Conservation (phyloP, 2,329 filamentous ascomycete genomes). For the Stachybotrys echinatus region DNA sequence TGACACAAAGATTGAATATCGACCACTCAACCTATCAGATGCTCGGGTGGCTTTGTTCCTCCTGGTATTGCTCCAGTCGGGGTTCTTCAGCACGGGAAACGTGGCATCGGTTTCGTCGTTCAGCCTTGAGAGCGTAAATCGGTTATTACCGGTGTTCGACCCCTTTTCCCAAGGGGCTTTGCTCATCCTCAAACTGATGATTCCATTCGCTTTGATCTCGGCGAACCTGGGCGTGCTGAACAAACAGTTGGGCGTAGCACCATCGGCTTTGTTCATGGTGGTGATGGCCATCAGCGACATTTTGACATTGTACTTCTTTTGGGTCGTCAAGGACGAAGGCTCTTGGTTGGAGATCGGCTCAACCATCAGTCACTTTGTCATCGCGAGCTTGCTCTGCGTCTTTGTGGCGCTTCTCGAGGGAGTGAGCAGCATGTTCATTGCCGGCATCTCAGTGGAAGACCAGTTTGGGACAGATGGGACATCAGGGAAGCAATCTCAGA, state of each 20-base stretch:
- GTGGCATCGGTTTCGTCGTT: constrained; percentile 92
- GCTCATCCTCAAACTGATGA: constrained; percentile 81
- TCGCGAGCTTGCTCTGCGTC: constrained; percentile 82
- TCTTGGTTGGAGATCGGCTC: constrained; percentile 97
- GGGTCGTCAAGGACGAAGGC: constrained; percentile 92
- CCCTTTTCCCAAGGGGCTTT: constrained; percentile 88
- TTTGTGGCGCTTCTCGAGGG: constrained; percentile 88
- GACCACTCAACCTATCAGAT: constrained; percentile 75
- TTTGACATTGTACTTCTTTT: constrained; percentile 94
- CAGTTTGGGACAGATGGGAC: background rate
- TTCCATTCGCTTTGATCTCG: constrained; percentile 88
- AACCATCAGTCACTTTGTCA: constrained; percentile 92
- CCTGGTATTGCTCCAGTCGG: constrained; percentile 88
- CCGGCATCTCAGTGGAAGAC: constrained; percentile 65
- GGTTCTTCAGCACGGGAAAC: constrained; percentile 96
- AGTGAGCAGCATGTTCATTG: constrained; percentile 76
- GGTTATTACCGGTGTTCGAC: constrained; percentile 87
- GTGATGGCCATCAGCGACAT: constrained; percentile 90
- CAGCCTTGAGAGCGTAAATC: constrained; percentile 81
- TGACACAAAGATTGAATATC: constrained; percentile 30
- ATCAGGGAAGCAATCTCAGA: background rate
- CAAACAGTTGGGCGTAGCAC: constrained; percentile 73
- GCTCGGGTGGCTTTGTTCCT: constrained; percentile 89
- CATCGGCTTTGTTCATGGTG: constrained; percentile 87
- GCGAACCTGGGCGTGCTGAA: constrained; percentile 94